Conservation (phyloP, 2,329 filamentous ascomycete species). For the Rutstroemia sp. region DNA sequence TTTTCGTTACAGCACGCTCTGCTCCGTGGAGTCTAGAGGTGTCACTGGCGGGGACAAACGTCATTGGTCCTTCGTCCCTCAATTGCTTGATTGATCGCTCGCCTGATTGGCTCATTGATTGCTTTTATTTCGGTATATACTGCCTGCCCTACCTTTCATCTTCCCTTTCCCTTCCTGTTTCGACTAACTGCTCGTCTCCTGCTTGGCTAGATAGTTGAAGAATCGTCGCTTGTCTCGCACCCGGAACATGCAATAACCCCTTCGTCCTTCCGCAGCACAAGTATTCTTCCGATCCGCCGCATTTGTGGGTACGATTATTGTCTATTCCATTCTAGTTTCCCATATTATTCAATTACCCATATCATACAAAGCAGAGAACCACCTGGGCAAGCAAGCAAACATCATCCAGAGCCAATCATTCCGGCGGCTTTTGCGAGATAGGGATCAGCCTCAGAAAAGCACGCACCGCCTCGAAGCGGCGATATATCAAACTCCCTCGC, state of each 20-base stretch:
- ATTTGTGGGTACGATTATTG: neutral
- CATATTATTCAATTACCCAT: neutral
- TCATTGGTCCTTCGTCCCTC: too few species aligned
- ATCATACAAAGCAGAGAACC: neutral
- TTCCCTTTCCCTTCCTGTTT: neutral
- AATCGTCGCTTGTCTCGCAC: neutral
- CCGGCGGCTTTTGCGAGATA: neutral
- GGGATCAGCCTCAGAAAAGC: neutral
- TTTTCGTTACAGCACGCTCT: too few species aligned
- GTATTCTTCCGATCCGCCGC: slow-evolving; percentile 6
- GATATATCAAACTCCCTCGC: neutral
- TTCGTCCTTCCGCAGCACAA: slow-evolving; percentile 4
- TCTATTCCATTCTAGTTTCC: neutral
- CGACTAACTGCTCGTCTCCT: neutral
- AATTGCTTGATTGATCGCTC: neutral
- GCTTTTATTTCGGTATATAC: neutral
- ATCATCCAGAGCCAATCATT: neutral
- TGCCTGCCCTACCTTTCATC: neutral
- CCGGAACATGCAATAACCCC: slow-evolving; percentile 6
- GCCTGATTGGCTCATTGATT: neutral
- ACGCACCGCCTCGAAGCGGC: neutral
- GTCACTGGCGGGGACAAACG: too few species aligned
- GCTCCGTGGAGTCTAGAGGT: too few species aligned
- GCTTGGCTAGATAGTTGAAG: neutral
- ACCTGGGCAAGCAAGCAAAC: neutral